phyloP scores from a whole-genome alignment of 306 rosid species.

The Oemleria cerasiformis region DNA sequence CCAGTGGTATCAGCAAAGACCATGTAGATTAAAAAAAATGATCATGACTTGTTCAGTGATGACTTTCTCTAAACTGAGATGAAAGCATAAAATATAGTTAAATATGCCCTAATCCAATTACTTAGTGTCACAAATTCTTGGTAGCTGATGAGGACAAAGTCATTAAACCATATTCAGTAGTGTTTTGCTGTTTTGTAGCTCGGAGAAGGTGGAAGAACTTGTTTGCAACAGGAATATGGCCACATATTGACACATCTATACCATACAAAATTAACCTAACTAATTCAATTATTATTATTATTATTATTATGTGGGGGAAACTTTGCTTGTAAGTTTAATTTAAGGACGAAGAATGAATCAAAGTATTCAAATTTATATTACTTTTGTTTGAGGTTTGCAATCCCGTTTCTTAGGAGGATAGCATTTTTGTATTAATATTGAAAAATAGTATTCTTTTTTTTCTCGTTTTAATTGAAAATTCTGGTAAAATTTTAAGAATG shows the following conservation, averaged over 20 bases:
- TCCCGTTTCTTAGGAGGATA: too few relatives aligned
- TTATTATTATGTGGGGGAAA: neutral
- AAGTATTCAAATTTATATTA: neutral
- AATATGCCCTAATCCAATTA: neutral
- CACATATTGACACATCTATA: conserved; percentile 1
- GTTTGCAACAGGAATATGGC: neutral
- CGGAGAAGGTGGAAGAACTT: neutral
- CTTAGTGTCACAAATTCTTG: neutral
- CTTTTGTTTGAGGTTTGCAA: too few relatives aligned
- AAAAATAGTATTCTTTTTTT: too few relatives aligned
- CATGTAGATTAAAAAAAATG: neutral
- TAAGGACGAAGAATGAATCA: neutral
- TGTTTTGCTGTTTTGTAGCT: neutral
- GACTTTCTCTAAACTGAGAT: neutral
- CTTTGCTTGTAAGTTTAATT: neutral
- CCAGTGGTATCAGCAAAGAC: too few relatives aligned
- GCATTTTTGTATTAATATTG: too few relatives aligned
- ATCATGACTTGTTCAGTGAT: neutral
- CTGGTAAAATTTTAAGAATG: too few relatives aligned
- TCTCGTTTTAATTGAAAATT: too few relatives aligned
- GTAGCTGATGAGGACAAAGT: conserved; percentile 3
- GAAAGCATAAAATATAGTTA: too few relatives aligned
- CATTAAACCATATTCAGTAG: neutral
- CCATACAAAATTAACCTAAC: neutral
- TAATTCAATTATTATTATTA: neutral